Evolutionary conservation across 345 rosid genomes (phyloP).

Genomic region (Corchorus olitorius): DNA sequence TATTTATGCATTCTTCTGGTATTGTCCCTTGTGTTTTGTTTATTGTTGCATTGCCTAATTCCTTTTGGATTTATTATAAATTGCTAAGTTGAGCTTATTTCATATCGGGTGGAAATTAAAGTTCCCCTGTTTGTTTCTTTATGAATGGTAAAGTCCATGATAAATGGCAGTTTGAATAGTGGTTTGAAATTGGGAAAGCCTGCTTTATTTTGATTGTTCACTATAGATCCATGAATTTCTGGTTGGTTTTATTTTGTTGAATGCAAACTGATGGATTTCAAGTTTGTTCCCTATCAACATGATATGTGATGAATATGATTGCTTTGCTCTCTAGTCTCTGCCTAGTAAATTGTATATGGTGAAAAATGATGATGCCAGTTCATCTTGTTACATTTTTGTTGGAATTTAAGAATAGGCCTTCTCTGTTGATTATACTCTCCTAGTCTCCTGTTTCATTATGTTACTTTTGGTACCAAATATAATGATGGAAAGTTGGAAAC

Average conservation of each 20-base stretch:
- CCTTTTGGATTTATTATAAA: not conserved
- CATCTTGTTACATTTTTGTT: not conserved
- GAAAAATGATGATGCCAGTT: not conserved
- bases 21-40: not conserved
- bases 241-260: conserved; percentile 2
- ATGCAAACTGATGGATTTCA: not conserved
- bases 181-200: not conserved
- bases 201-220: not conserved
- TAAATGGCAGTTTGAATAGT: not conserved
- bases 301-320: conserved; percentile 5
- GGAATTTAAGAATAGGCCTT: not conserved
- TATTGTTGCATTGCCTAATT: not conserved
- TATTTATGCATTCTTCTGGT: not conserved
- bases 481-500: not conserved
- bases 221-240: not conserved
- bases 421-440: not conserved
- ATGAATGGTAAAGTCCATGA: not conserved
- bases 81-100: not conserved
- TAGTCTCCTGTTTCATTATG: not conserved
- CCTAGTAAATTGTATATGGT: not conserved
- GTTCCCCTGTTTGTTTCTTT: not conserved
- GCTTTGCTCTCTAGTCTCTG: not conserved
- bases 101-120: not conserved
- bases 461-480: not conserved
- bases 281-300: not conserved